Evolutionary conservation across 208 protist genomes (phyloP), one percentile per base, ranked within the genome.

Genomic region (Crithidia fasciculata): DNA sequence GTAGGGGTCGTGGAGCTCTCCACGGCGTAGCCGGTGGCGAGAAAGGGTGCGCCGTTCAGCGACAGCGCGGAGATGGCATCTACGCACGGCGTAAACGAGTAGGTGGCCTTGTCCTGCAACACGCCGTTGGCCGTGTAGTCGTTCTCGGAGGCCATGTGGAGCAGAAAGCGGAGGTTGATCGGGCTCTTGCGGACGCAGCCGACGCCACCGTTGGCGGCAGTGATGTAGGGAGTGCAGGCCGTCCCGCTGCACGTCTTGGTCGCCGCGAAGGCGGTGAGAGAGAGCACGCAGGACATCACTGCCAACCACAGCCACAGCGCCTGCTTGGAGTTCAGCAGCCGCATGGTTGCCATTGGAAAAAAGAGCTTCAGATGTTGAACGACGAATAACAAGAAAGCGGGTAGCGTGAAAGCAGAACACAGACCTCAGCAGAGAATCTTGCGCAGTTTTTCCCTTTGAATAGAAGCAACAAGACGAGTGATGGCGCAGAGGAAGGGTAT

Each of bases 131-230:
- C 52, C 47, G 13, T 55, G 69, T 58, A 75, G 72, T 82, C 63
- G 40, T 86, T 89, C 58, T 92, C 85, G 2, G 40, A 8, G 2
- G 87, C 79, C 19, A 86, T 63, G 49, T 95, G 83, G 13, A 95
- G 45, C 47, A 88, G 74, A 58, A 96, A 94, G 55, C 90, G 88
- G 15, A 96, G 83, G 69, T 88, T 87, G n/a, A 96, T 78, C 16
- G 74, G 74, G 39, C 61, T 55, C 6, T 76, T 74, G 36, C 80
- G 77, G n/a, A 37, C 19, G 56, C 92, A 96, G 15, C 80, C 74
- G 1, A 82, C 66, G 8, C 77, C 77, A 49, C 70, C 40, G 40
- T 59, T 69, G 16, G 39, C 64, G 2, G 64, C 81, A 0, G 68
- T 73, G 16, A 63, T 12, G 73, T 69, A 77, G 13, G 82, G 72